A percentile compares a stretch with the other conserved stretches of the same genome.
Evolutionary conservation across 306 rosid genomes (phyloP).

Genomic region (Cucurbita ficifolia): DNA sequence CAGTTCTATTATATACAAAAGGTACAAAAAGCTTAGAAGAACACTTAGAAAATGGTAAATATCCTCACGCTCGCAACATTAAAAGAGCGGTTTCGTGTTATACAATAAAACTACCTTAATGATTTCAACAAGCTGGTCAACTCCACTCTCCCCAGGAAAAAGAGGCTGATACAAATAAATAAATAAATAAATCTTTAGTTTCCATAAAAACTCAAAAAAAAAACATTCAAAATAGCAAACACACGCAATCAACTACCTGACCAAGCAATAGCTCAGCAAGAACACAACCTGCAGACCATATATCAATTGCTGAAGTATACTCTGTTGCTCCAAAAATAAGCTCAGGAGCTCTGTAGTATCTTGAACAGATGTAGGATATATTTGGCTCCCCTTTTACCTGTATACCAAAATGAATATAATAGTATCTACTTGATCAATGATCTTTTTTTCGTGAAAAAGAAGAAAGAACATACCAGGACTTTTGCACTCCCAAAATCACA

Average conservation of each 20-base stretch:
- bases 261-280: slow-evolving; percentile 93
- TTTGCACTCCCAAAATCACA: slow-evolving; percentile 98
- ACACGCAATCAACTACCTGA: slow-evolving; percentile 43
- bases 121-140: slow-evolving; percentile 95
- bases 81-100: background rate
- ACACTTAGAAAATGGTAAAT: background rate
- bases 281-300: slow-evolving; percentile 97
- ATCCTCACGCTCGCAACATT: background rate
- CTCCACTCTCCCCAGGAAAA: slow-evolving; percentile 97
- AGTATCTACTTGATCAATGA: background rate
- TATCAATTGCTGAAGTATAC: slow-evolving; percentile 80
- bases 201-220: background rate
- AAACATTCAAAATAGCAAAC: background rate
- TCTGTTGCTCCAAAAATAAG: slow-evolving; percentile 99
- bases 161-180: slow-evolving; percentile 43
- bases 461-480: slow-evolving; percentile 56
- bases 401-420: slow-evolving; percentile 9
- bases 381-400: slow-evolving; percentile 98
- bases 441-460: background rate
- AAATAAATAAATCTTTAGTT: background rate
- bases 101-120: slow-evolving; percentile 50
- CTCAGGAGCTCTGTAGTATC: slow-evolving; percentile 95
- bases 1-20: background rate
- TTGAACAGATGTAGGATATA: slow-evolving; percentile 88
- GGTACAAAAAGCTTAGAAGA: background rate